Evolutionary conservation across 2,329 filamentous ascomycete species (phyloP), one percentile per base, ranked within the genome.

Genomic region (Fusarium oligoseptatum): DNA sequence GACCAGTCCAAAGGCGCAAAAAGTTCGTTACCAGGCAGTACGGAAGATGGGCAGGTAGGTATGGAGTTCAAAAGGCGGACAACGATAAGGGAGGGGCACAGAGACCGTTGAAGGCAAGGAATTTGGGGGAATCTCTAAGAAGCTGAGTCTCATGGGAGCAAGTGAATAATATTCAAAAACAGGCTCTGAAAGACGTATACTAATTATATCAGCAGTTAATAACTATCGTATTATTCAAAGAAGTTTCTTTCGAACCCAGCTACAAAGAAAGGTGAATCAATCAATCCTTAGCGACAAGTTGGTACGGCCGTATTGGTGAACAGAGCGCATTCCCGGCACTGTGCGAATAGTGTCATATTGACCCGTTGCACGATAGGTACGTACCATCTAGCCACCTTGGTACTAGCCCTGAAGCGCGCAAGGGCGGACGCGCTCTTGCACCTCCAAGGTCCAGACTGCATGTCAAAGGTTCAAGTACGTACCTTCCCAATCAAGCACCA

Each of bases 401-500:
- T 64, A 43, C 55, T 12, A 5, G 24, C 11, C 9, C 3, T 11
- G 56, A 39, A 32, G 52, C 69, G 66, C 72, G 72, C 64, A 66
- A 64, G 39, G 8, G 22, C 39, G 69, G 64, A 65, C 71, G 70
- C 63, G 57, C 32, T 50, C 37, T 58, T 15, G 22, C 60, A 64
- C 36, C 50, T 36, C n/a, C 64, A 67, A 32, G 52, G 24, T 43
- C 60, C 55, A 57, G 56, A 29, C n/a, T 11, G 36, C 24, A 27
- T 22, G 34, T 50, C 15, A 15, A n/a, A 36, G 48, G 52, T 45
- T 12, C 17, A 24, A 45, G 69, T 77, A 75, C 72, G 67, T 72
- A 72, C 67, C 52, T 63, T 37, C 27, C 29, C 34, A 52, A 58
- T 57, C 65, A 62, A 70, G 67, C 68, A 73, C 55, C 58, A 60